Percentiles rank a stretch among this genome's conserved stretches.
phyloP scores from a whole-genome alignment of 1,284 basidiomycete species.

The Meripilus lineatus region DNA sequence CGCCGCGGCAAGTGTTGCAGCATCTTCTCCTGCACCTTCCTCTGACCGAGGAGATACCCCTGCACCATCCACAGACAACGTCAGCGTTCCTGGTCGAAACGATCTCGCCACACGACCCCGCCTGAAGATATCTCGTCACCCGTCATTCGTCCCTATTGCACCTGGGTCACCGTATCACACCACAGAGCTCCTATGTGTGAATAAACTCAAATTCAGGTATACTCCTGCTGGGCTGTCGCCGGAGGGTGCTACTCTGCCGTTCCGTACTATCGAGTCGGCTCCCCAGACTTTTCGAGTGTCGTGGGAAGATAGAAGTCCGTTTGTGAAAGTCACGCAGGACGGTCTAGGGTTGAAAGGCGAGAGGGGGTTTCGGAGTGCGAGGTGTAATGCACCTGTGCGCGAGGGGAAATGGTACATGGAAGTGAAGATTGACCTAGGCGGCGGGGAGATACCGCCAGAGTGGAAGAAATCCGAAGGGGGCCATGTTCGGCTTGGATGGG shows the following conservation, averaged over 20 bases:
- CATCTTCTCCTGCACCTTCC: constrained; percentile 44
- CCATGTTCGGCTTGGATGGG: constrained; percentile 91
- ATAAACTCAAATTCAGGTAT: constrained; percentile 77
- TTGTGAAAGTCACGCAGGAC: constrained; percentile 78
- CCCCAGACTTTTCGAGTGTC: constrained; percentile 66
- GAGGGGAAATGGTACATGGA: constrained; percentile 97
- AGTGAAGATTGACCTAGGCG: constrained; percentile 74
- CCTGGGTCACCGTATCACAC: constrained; percentile 54
- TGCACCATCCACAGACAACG: constrained; percentile 29
- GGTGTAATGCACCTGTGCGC: constrained; percentile 85
- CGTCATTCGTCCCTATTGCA: constrained; percentile 52
- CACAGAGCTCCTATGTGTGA: constrained; percentile 68
- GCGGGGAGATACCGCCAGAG: constrained; percentile 54
- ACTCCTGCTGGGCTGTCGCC: constrained; percentile 73
- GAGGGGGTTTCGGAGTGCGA: constrained; percentile 86
- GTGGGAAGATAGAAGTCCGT: constrained; percentile 85
- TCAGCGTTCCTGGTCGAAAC: constrained; percentile 51
- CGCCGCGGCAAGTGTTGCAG: constrained; percentile 27
- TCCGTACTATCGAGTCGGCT: constrained; percentile 74
- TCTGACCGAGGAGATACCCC: constrained; percentile 32
- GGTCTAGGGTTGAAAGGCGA: constrained; percentile 77
- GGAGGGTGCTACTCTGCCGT: constrained; percentile 53
- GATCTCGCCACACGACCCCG: constrained; percentile 63
- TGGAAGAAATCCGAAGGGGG: constrained; percentile 56
- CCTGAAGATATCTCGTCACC: constrained; percentile 67